These are phyloP conservation scores for Aspergillus transmontanensis DNA, from an alignment of 2,329 filamentous ascomycete genomes.

Conservation along the genomic window DNA sequence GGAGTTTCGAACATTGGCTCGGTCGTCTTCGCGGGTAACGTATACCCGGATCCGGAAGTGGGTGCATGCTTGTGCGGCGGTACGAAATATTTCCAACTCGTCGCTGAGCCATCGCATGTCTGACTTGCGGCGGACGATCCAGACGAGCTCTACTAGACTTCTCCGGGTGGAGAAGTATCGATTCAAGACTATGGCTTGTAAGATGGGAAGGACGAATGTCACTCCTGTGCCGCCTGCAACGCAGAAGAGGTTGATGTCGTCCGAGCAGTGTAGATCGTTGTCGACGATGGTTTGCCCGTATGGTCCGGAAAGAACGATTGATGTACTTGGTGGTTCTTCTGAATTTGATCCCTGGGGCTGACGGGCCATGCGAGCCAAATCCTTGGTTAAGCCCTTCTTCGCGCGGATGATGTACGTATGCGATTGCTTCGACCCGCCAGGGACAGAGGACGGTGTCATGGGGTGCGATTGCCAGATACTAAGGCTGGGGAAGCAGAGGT, in stretches of 20 bases:
- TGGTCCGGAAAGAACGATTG: conserved; percentile 62
- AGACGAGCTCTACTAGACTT: conserved; percentile 63
- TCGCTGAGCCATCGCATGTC: conserved; percentile 61
- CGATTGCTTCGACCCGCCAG: conserved; percentile 34
- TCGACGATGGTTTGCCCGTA: conserved; percentile 60
- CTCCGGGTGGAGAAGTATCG: conserved; percentile 18
- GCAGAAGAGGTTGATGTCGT: conserved; percentile 47
- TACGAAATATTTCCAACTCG: conserved; percentile 57
- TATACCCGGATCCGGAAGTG: conserved; percentile 59
- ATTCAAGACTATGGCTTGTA: conserved; percentile 39
- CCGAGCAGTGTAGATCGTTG: conserved; percentile 44
- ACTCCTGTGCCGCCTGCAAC: conserved; percentile 63
- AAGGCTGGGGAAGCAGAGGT: conserved; percentile 66
- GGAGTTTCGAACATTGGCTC: neutral
- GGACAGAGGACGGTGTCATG: conserved; percentile 65
- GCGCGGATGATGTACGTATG: conserved; percentile 51
- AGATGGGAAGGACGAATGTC: conserved; percentile 58
- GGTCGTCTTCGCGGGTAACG: conserved; percentile 56
- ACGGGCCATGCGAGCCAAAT: conserved; percentile 27
- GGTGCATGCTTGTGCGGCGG: conserved; percentile 36
- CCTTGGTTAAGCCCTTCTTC: conserved; percentile 41
- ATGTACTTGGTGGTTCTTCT: neutral
- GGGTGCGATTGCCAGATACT: conserved; percentile 74
- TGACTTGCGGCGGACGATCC: conserved; percentile 59
- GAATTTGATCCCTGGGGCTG: conserved; percentile 27